phyloP scores from a whole-genome alignment of 2,329 filamentous ascomycete species.

The Phialophora expanda region DNA sequence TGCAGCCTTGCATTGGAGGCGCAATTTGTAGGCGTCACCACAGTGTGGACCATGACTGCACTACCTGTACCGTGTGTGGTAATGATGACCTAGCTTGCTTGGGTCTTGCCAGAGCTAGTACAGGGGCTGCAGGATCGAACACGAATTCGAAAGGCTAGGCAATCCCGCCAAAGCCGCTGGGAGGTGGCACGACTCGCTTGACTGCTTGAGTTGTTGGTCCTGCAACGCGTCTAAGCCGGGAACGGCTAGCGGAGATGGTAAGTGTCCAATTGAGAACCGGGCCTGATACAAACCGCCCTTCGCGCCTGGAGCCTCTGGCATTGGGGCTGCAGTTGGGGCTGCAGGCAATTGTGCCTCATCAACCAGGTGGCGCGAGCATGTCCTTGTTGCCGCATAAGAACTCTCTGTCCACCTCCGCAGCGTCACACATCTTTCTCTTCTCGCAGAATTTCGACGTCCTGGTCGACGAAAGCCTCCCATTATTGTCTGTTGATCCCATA shows the following conservation, averaged over 20 bases:
- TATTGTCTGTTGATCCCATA: not conserved
- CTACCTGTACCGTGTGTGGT: not conserved
- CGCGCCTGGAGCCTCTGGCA: constrained; percentile 2
- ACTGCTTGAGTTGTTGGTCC: not conserved
- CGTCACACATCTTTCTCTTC: not conserved
- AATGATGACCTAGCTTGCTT: constrained; percentile 1
- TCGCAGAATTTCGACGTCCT: not conserved
- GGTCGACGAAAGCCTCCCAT: not conserved
- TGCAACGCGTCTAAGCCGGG: not conserved
- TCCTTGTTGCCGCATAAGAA: constrained; percentile 6
- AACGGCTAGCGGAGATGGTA: not conserved
- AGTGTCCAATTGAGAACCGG: not conserved
- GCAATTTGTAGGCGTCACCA: not conserved
- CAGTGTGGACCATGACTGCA: not conserved
- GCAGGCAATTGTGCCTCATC: not conserved
- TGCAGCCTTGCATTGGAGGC: constrained; percentile 4
- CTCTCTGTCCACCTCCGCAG: constrained; percentile 4
- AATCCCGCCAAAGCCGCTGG: not conserved
- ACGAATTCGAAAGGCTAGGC: constrained; percentile 6
- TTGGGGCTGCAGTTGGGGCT: constrained; percentile 1
- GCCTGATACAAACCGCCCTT: not conserved
- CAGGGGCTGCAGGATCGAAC: constrained; percentile 3
- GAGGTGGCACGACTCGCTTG: not conserved
- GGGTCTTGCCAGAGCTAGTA: not conserved
- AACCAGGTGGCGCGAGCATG: not conserved